These are phyloP conservation scores for Micractinium sp. DNA, from an alignment of 139 green algal genomes.

Conservation along the genomic window DNA sequence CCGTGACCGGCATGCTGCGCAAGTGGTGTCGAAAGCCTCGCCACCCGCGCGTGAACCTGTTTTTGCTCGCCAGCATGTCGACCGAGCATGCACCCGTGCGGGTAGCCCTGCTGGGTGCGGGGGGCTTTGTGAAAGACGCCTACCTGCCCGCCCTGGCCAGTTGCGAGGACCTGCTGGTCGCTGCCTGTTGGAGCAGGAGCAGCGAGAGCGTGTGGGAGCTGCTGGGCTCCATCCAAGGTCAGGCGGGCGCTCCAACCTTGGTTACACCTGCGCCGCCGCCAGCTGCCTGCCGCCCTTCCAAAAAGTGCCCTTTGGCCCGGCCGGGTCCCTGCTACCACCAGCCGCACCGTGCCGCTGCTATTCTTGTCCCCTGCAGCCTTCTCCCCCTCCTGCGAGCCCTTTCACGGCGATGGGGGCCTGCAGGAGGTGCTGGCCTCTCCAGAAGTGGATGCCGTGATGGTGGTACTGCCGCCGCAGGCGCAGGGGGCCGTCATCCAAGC, in stretches of 20 bases:
- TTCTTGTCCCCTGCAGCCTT: neutral
- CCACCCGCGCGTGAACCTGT: neutral
- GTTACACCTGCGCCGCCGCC: neutral
- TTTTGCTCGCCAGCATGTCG: neutral
- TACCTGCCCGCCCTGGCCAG: neutral
- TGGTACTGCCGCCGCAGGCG: constrained; percentile 14
- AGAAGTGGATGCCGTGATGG: constrained; percentile 3
- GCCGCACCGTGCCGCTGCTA: neutral
- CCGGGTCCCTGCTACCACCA: neutral
- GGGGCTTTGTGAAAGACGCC: neutral
- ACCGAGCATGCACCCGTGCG: neutral
- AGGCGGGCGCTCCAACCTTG: too few relatives aligned
- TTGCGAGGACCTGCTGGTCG: neutral
- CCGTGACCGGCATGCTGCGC: too few relatives aligned
- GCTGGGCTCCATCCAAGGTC: neutral
- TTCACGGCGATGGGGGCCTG: constrained; percentile 19
- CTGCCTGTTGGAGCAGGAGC: neutral
- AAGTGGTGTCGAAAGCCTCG: neutral
- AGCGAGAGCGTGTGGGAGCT: neutral
- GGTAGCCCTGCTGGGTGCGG: neutral
- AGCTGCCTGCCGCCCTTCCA: neutral
- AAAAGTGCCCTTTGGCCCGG: too few relatives aligned
- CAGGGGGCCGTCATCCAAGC: constrained; percentile 14
- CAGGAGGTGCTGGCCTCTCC: neutral
- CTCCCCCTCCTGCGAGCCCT: neutral